Percentiles rank a stretch among this genome's conserved stretches.
phyloP scores from a whole-genome alignment of 371 early-diverging fungal genomes.

The Mortierella sp. region DNA sequence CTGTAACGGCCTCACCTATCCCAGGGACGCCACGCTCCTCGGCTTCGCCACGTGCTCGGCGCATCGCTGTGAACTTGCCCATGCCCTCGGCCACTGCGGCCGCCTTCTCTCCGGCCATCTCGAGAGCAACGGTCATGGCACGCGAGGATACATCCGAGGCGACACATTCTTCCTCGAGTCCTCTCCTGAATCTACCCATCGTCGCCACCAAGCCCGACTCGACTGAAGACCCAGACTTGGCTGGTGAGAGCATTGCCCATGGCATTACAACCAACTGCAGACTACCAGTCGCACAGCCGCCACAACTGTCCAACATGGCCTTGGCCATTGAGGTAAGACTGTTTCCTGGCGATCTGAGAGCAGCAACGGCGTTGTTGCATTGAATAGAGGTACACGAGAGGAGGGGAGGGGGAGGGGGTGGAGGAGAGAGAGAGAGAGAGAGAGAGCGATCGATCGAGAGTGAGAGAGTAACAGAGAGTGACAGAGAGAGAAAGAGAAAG shows the following conservation, averaged over 20 bases:
- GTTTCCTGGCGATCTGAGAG: background rate
- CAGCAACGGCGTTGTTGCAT: no score
- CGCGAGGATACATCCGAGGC: slow-evolving; percentile 34
- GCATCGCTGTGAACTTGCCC: slow-evolving; percentile 31
- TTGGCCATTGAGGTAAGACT: slow-evolving; percentile 14
- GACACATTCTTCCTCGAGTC: slow-evolving; percentile 16
- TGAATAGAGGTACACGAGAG: no score
- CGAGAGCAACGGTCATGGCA: slow-evolving; percentile 22
- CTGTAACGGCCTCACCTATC: slow-evolving; percentile 15
- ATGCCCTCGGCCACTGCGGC: slow-evolving; percentile 23
- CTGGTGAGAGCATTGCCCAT: background rate
- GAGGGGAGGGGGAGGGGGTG: background rate
- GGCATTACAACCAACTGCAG: slow-evolving; percentile 8
- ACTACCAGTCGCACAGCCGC: slow-evolving; percentile 14
- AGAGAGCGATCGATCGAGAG: slow-evolving; percentile 16
- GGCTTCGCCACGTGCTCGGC: slow-evolving; percentile 19
- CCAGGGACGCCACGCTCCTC: slow-evolving; percentile 10
- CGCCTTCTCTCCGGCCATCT: slow-evolving; percentile 18
- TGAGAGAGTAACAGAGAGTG: background rate
- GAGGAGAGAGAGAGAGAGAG: slow-evolving; percentile 13
- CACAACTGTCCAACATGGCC: slow-evolving; percentile 19
- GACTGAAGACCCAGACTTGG: background rate
- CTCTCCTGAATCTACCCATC: slow-evolving; percentile 37
- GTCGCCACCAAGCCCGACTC: slow-evolving; percentile 36
- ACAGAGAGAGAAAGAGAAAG: no score